Base-by-base conservation (phyloP, 2,329 filamentous ascomycete species). In the Colletotrichum australisinense region DNA sequence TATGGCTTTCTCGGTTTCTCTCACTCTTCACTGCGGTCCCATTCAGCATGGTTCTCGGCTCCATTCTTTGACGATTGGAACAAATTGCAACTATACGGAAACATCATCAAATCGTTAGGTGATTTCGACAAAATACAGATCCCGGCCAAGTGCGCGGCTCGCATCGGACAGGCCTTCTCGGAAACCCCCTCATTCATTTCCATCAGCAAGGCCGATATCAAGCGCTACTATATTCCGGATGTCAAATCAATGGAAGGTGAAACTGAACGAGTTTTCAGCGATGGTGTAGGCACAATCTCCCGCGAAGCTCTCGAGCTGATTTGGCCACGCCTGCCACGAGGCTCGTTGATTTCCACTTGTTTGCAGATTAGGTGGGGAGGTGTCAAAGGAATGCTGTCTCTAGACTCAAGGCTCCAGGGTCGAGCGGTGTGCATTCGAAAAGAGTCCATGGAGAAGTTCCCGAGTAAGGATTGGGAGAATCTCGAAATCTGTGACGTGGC, bases 371-470 rank as follows among this genome's bases (percentile, higher is more conserved):
- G 94, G 3, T 93, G 90, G 79, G 90, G 86, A 32, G 94, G 93
- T 0, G 91, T 90, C 4, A 97, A 97, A 81, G 94, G 94, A 0
- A 94, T 95, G 90, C 86, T 97, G 0, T 89, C 93, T 0, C 82
- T 96, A 0, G 93, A 97, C 76, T 83, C 86, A 11, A 83, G 86
- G 1, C 84, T 95, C 0, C 2, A 77, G 0, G 93, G 92, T 0
- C 86, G 88, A 35, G 79, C 85, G 2, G 85, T 97, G 52, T 84
- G 85, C 32, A 83, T 97, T 24, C 89, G 95, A 2, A 83, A 86
- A 1, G 84, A 86, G 19, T 96, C 93, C 5, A 97, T 97, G 95
- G 86, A 89, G 69, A 97, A 97, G 77, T 97, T 97, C 75, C 79
- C 86, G 1, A 91, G 90, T 64, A 78, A 83, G 0, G 86, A 89